These are phyloP conservation scores for Thalassiosira delicatula DNA, from an alignment of 352 stramenopile species.

Conservation along the genomic window DNA sequence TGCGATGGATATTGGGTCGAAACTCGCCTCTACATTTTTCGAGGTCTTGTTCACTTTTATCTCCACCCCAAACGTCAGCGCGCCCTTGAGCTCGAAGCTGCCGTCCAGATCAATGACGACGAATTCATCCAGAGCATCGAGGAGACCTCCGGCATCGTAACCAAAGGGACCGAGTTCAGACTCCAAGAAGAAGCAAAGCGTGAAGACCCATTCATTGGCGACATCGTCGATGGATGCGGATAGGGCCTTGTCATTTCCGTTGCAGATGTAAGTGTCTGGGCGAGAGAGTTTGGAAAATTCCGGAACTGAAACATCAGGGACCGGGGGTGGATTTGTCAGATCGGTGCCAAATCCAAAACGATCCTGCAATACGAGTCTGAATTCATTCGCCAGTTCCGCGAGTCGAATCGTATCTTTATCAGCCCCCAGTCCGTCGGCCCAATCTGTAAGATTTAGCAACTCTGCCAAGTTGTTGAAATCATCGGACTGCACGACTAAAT, in stretches of 20 bases:
- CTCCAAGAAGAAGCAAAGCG: constrained; percentile 45
- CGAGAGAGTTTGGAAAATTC: too few species aligned
- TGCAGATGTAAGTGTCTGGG: constrained; percentile 17
- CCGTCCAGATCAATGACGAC: constrained; percentile 27
- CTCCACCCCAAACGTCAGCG: constrained; percentile 36
- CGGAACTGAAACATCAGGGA: constrained; percentile 37
- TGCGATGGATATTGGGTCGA: constrained; percentile 45
- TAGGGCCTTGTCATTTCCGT: constrained; percentile 47
- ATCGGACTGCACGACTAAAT: constrained; percentile 45
- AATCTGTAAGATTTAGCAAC: constrained; percentile 47
- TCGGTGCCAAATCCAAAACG: constrained; percentile 13
- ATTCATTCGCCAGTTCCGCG: constrained; percentile 31
- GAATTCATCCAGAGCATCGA: constrained; percentile 24
- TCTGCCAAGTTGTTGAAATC: constrained; percentile 32
- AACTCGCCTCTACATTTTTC: background rate
- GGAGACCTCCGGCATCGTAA: constrained; percentile 17
- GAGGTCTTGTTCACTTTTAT: constrained; percentile 4
- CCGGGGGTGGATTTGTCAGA: background rate
- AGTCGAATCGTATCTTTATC: constrained; percentile 24
- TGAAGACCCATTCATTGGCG: constrained; percentile 19
- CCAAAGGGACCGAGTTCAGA: constrained; percentile 35
- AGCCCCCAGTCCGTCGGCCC: constrained; percentile 19
- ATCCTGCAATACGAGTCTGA: constrained; percentile 25
- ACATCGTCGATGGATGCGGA: constrained; percentile 39
- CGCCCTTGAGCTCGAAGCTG: constrained; percentile 21